A percentile compares a stretch with the other conserved stretches of the same genome.
phyloP scores from a whole-genome alignment of 768 basidiomycete species.

The Cyclocybe aegerita region DNA sequence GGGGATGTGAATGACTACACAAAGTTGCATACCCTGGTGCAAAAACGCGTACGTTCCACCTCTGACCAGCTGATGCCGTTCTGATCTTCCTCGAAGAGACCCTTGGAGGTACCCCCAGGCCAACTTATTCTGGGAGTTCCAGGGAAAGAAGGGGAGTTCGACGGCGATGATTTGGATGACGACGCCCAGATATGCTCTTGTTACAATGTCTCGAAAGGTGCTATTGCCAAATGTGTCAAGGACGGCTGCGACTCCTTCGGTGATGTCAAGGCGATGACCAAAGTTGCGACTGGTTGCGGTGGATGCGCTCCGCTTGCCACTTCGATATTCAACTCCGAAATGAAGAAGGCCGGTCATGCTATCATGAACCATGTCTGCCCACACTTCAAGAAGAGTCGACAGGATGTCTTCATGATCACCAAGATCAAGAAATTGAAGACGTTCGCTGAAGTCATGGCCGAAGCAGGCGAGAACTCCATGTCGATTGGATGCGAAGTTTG shows the following conservation, averaged over 20 bases:
- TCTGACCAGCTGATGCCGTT: not conserved
- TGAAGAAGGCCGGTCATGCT: slow-evolving; percentile 63
- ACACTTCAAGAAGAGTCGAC: slow-evolving; percentile 64
- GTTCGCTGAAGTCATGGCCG: slow-evolving; percentile 53
- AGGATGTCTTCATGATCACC: slow-evolving; percentile 66
- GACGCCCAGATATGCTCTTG: slow-evolving; percentile 74
- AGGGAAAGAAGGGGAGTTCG: slow-evolving; percentile 46
- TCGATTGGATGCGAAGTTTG: slow-evolving; percentile 72
- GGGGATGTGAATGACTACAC: slow-evolving; percentile 68
- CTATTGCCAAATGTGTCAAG: slow-evolving; percentile 48
- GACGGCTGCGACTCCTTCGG: slow-evolving; percentile 48
- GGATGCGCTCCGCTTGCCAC: slow-evolving; percentile 63
- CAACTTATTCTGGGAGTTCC: slow-evolving; percentile 62
- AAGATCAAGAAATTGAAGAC: slow-evolving; percentile 60
- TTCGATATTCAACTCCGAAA: slow-evolving; percentile 50
- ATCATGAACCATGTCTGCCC: slow-evolving; percentile 61
- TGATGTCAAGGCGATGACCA: slow-evolving; percentile 64
- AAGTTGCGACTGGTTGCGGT: slow-evolving; percentile 72
- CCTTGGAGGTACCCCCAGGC: slow-evolving; percentile 61
- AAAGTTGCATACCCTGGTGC: slow-evolving; percentile 68
- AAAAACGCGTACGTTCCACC: slow-evolving; percentile 51
- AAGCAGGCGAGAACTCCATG: slow-evolving; percentile 43
- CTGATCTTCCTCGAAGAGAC: slow-evolving; percentile 43
- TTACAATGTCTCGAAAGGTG: slow-evolving; percentile 68
- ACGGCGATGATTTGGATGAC: slow-evolving; percentile 68